phyloP scores from a whole-genome alignment of 2,329 filamentous ascomycete genomes.

The Colletotrichum kahawae region DNA sequence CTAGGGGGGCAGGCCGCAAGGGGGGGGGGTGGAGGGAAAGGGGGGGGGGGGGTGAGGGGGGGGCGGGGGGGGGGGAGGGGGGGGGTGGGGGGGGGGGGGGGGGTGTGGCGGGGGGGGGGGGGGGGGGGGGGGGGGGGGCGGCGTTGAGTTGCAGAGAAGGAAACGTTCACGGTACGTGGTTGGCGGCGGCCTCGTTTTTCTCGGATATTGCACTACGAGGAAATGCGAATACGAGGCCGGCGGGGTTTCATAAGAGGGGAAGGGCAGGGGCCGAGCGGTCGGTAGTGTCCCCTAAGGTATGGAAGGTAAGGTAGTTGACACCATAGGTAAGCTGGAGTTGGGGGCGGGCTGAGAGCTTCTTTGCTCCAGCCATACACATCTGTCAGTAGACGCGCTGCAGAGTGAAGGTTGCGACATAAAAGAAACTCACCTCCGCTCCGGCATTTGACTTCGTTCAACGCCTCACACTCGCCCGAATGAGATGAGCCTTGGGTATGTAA shows the following conservation, averaged over 20 bases:
- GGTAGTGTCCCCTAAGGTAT: no score
- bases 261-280: background rate
- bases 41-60: background rate
- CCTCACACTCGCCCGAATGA: background rate
- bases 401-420: background rate
- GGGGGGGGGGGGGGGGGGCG: background rate
- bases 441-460: background rate
- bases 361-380: background rate
- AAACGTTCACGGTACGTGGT: constrained; percentile 9
- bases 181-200: constrained; percentile 19
- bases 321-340: background rate
- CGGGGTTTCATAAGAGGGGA: background rate
- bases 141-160: constrained; percentile 9
- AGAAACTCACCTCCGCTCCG: background rate
- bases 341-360: background rate
- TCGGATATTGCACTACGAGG: constrained; percentile 7
- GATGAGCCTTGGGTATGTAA: background rate
- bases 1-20: no score
- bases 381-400: background rate
- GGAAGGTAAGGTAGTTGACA: background rate
- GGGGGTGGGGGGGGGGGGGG: background rate
- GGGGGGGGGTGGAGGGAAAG: background rate
- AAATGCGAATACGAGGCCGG: constrained; percentile 12
- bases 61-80: background rate
- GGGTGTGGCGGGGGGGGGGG: background rate